phyloP scores from a whole-genome alignment of 2,329 filamentous ascomycete genomes.

The Colletotrichum incanum region DNA sequence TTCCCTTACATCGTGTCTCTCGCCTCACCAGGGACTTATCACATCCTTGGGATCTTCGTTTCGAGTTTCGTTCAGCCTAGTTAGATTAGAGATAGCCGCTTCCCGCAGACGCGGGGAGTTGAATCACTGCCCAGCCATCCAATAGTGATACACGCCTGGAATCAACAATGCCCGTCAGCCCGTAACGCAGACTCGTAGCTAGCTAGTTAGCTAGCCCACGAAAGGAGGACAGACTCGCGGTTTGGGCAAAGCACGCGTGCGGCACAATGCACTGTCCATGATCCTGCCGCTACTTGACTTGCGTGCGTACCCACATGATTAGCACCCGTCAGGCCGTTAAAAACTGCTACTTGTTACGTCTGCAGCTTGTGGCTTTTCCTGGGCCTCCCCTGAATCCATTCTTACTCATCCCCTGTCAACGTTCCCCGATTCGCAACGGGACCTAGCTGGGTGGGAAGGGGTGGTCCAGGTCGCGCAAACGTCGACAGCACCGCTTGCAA shows the following conservation, averaged over 20 bases:
- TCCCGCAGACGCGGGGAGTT: constrained; percentile 21
- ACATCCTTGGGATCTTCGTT: not conserved
- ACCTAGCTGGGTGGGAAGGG: constrained; percentile 21
- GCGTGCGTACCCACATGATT: not conserved
- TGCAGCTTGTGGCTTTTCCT: not conserved
- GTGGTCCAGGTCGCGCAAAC: constrained; percentile 15
- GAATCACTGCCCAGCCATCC: constrained; percentile 1
- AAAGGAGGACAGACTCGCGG: constrained; percentile 40
- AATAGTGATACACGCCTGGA: constrained; percentile 8
- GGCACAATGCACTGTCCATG: constrained; percentile 17
- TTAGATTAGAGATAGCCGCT: constrained; percentile 7
- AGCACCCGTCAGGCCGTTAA: not conserved
- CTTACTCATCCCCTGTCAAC: not conserved
- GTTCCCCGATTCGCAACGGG: not conserved
- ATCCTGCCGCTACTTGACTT: not conserved
- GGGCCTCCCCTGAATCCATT: not conserved
- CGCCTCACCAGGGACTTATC: not conserved
- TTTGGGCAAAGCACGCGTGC: constrained; percentile 7
- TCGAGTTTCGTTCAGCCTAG: constrained; percentile 20
- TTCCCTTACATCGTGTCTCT: not conserved
- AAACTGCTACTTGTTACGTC: not conserved
- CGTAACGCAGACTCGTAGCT: not conserved
- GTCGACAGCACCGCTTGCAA: constrained; percentile 35
- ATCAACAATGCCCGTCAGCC: not conserved
- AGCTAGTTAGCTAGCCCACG: constrained; percentile 11